phyloP scores from a whole-genome alignment of 371 early-diverging fungal genomes.

The Rhizopus stolonifer region DNA sequence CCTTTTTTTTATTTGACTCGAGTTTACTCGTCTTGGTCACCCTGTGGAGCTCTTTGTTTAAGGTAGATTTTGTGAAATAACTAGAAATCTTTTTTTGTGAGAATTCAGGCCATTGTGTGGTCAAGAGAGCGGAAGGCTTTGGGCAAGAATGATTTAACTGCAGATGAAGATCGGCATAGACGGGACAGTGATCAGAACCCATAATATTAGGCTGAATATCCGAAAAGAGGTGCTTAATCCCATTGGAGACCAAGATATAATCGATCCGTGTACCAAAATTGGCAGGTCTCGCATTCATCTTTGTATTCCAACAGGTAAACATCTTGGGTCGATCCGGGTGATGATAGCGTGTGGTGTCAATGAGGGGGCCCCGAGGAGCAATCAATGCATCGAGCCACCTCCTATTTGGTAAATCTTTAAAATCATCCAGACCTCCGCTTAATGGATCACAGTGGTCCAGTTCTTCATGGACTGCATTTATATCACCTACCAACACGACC shows the following conservation, averaged over 20 bases:
- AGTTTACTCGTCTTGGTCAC: too few species aligned
- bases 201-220: slow-evolving; percentile 63
- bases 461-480: slow-evolving; percentile 74
- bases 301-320: slow-evolving; percentile 81
- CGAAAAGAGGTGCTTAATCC: slow-evolving; percentile 57
- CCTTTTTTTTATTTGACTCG: too few species aligned
- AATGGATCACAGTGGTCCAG: slow-evolving; percentile 85
- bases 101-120: slow-evolving; percentile 65
- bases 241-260: slow-evolving; percentile 70
- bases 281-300: slow-evolving; percentile 62
- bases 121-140: slow-evolving; percentile 49
- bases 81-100: slow-evolving; percentile 49
- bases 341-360: slow-evolving; percentile 53
- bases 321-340: slow-evolving; percentile 54
- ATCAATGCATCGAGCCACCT: slow-evolving; percentile 71
- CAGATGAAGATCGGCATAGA: slow-evolving; percentile 52
- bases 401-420: slow-evolving; percentile 67
- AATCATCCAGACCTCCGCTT: slow-evolving; percentile 55
- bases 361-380: slow-evolving; percentile 53
- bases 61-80: slow-evolving; percentile 37
- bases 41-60: not conserved
- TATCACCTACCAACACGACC: slow-evolving; percentile 78
- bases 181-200: slow-evolving; percentile 94
- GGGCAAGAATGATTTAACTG: slow-evolving; percentile 3
- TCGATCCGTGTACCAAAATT: slow-evolving; percentile 81